A percentile compares a stretch with the other conserved stretches of the same genome.
Evolutionary conservation across 257 asterid genomes (phyloP).

Genomic region (Nicotiana knightiana): DNA sequence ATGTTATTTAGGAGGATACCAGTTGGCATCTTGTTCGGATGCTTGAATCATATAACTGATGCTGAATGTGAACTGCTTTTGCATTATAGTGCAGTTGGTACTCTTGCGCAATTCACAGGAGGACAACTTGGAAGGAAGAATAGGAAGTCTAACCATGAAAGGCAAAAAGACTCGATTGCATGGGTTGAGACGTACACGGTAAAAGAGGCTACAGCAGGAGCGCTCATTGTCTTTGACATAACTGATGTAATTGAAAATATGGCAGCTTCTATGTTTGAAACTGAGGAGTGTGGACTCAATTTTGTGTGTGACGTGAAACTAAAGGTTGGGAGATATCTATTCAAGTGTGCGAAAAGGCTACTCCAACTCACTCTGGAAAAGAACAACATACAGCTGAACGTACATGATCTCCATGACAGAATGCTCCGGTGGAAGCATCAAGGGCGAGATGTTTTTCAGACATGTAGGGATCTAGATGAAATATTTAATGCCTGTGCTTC

Average conservation of each 20-base stretch:
- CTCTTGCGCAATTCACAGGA: slow-evolving; percentile 22
- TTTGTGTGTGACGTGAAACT: slow-evolving; percentile 43
- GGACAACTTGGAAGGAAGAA: slow-evolving; percentile 27
- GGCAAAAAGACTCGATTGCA: slow-evolving; percentile 12
- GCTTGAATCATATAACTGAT: slow-evolving; percentile 29
- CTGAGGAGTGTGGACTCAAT: slow-evolving; percentile 43
- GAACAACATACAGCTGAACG: slow-evolving; percentile 25
- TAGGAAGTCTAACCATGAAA: slow-evolving; percentile 25
- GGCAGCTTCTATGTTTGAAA: slow-evolving; percentile 42
- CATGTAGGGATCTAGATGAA: slow-evolving; percentile 36
- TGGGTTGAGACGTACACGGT: slow-evolving; percentile 34
- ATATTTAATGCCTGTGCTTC: slow-evolving; percentile 32
- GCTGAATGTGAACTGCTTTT: slow-evolving; percentile 51
- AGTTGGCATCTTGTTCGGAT: slow-evolving; percentile 50
- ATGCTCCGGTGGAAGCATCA: slow-evolving; percentile 50
- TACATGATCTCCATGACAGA: slow-evolving; percentile 47
- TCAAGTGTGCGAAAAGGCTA: slow-evolving; percentile 54
- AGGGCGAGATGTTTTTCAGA: slow-evolving; percentile 39
- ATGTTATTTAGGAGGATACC: slow-evolving; percentile 49
- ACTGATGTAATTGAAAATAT: slow-evolving; percentile 44
- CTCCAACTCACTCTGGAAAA: slow-evolving; percentile 24
- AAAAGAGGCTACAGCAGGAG: slow-evolving; percentile 61
- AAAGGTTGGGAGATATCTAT: slow-evolving; percentile 40
- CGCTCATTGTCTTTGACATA: slow-evolving; percentile 46
- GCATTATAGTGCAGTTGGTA: slow-evolving; percentile 68